A percentile compares a stretch with the other conserved stretches of the same genome.
phyloP scores from a whole-genome alignment of 2,329 filamentous ascomycete species.

The Trichothecium sympodiale region DNA sequence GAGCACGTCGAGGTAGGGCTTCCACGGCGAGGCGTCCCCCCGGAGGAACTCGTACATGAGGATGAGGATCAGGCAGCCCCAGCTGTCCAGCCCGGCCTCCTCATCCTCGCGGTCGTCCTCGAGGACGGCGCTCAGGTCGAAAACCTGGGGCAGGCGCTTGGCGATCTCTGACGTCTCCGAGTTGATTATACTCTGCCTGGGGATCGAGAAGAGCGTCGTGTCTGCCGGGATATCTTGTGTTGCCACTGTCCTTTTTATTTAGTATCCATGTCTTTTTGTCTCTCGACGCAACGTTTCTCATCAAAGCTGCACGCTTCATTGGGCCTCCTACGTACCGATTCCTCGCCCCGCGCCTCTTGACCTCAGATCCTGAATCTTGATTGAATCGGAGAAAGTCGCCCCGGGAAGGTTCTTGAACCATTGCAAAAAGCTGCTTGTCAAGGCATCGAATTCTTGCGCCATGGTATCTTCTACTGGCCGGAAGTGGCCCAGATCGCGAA shows the following conservation, averaged over 20 bases:
- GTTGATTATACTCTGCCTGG: constrained; percentile 59
- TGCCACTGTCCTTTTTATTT: constrained; percentile 50
- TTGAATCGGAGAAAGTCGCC: constrained; percentile 40
- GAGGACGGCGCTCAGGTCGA: constrained; percentile 25
- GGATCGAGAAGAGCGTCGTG: constrained; percentile 71
- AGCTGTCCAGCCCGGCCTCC: constrained; percentile 33
- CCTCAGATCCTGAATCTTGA: constrained; percentile 41
- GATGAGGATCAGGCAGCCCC: constrained; percentile 56
- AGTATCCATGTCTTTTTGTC: no score
- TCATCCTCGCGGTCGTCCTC: constrained; percentile 23
- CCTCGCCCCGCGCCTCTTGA: constrained; percentile 40
- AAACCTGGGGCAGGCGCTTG: constrained; percentile 41
- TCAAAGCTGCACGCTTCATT: neutral
- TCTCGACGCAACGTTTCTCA: no score
- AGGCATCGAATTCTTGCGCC: constrained; percentile 25
- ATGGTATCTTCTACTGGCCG: neutral
- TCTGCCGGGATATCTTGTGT: constrained; percentile 58
- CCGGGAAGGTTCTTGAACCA: constrained; percentile 45
- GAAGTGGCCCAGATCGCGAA: no score
- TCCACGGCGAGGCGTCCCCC: constrained; percentile 55
- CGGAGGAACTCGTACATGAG: constrained; percentile 67
- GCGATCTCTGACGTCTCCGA: constrained; percentile 60
- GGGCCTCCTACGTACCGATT: constrained; percentile 38
- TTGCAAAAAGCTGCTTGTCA: constrained; percentile 33
- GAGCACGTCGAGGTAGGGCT: constrained; percentile 66